Evolutionary conservation across 2,329 filamentous ascomycete genomes (phyloP).

Genomic region (Zymoseptoria tritici): DNA sequence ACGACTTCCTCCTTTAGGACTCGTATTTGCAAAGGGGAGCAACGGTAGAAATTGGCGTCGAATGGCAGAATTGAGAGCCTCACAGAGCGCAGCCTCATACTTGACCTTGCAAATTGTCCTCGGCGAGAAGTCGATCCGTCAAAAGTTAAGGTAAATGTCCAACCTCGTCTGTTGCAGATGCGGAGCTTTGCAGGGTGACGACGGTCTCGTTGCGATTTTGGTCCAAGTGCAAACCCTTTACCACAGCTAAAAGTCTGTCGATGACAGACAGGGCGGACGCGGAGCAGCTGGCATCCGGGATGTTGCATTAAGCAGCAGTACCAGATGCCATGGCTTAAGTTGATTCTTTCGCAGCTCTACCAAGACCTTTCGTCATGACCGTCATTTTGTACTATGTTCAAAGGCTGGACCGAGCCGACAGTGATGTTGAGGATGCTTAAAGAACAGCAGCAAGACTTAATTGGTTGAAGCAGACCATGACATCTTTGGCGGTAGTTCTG

Average conservation of each 20-base stretch:
- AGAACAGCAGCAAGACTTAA: not conserved
- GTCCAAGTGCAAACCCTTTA: not conserved
- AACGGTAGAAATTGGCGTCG: not conserved
- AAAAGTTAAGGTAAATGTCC: not conserved
- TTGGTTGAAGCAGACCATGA: not conserved
- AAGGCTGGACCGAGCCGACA: not conserved
- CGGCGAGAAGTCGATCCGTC: not conserved
- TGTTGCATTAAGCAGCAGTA: not conserved
- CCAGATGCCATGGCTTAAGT: not conserved
- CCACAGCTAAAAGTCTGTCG: not conserved
- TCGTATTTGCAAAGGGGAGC: no score
- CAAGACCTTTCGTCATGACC: no score
- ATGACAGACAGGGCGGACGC: not conserved
- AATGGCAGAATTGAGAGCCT: not conserved
- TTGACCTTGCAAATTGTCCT: not conserved
- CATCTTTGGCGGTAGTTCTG: not conserved
- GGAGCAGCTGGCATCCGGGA: not conserved
- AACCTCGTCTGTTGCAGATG: not conserved
- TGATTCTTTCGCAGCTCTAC: not conserved
- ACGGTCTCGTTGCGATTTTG: not conserved
- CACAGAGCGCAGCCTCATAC: no score
- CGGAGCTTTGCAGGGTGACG: not conserved
- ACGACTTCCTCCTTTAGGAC: no score
- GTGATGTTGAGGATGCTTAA: not conserved
- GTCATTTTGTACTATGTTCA: not conserved